Base-by-base conservation (phyloP, 2,329 filamentous ascomycete genomes). In the Dothidotthia symphoricarpi region DNA sequence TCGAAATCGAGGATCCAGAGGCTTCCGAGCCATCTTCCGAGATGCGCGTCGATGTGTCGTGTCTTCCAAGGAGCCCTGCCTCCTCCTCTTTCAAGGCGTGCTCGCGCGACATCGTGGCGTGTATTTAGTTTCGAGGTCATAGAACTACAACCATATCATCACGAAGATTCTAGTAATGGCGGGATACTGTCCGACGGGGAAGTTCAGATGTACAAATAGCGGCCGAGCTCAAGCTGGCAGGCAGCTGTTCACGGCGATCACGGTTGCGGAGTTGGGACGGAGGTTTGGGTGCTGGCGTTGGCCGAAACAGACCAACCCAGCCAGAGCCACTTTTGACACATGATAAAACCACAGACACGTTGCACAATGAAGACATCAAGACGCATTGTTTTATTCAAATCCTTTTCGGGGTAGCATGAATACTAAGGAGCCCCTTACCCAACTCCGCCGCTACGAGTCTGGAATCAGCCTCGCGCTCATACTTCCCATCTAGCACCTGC, bases 1-100 rank as follows among this genome's bases (percentile, higher is more conserved):
- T 91, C 24, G 87, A 93, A n/a, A 82, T 82, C 27, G 84, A 85
- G n/a, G 85, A 87, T 30, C 79, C 66, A 3, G 86, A 88, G 45
- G 76, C 77, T 36, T 61, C 59, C 5, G 51, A 63, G 30, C 57
- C 56, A 46, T 64, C 65, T 45, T 65, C 58, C 41, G 64, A 67
- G 41, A 47, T 41, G 42, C 57, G 60, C 38, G 57, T 39, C 26
- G 57, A 43, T 32, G 45, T 43, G 36, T 66, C 57, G 25, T 64
- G 50, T 31, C 58, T 56, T 17, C 65, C 69, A 15, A 75, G 63
- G 41, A 71, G 71, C 53, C 69, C 63, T 39, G 66, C 71, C 56
- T 74, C 71, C 56, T 74, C 71, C 46, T 69, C 63, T 51, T 63
- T 61, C 37, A 54, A 42, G 31, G 56, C 49, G 45, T 55, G 59